Percentiles rank a stretch among this genome's conserved stretches.
Conservation (phyloP, 768 basidiomycete genomes). For the Tylopilus cervinicoccineus region DNA sequence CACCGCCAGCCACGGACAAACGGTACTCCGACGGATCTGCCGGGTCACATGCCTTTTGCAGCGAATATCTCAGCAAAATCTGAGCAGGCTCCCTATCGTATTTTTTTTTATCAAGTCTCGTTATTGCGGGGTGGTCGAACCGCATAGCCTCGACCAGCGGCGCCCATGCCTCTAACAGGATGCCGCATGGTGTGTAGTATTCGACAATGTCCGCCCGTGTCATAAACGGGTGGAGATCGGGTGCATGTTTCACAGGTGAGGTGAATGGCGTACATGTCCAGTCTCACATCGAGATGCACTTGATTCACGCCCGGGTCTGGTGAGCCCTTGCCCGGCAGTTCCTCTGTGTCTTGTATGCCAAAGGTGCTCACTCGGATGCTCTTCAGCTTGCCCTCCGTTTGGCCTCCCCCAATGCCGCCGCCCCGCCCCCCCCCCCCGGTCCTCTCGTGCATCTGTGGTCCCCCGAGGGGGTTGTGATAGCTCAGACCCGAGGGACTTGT, state of each 20-base stretch:
- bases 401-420: background rate
- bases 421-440: too few species aligned
- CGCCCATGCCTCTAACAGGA: constrained; percentile 55
- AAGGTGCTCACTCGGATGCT: constrained; percentile 5
- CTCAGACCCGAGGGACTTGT: constrained; percentile 41
- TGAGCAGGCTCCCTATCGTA: constrained; percentile 56
- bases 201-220: constrained; percentile 56
- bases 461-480: constrained; percentile 4
- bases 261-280: background rate
- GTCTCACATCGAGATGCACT: constrained; percentile 28
- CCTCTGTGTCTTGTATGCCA: constrained; percentile 45
- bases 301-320: constrained; percentile 61
- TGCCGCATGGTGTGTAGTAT: constrained; percentile 49
- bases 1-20: background rate
- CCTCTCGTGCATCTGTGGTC: constrained; percentile 4
- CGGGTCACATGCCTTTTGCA: constrained; percentile 58
- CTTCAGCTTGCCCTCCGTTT: background rate
- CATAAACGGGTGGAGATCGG: constrained; percentile 70
- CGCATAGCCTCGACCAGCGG: constrained; percentile 42
- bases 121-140: constrained; percentile 55
- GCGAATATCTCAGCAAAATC: constrained; percentile 49
- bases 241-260: constrained; percentile 22
- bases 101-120: constrained; percentile 39
- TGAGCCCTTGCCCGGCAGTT: constrained; percentile 41
- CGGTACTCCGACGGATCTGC: constrained; percentile 1